Evolutionary conservation across 305 asterid genomes (phyloP).

Genomic region (Caryopteris hybrid): DNA sequence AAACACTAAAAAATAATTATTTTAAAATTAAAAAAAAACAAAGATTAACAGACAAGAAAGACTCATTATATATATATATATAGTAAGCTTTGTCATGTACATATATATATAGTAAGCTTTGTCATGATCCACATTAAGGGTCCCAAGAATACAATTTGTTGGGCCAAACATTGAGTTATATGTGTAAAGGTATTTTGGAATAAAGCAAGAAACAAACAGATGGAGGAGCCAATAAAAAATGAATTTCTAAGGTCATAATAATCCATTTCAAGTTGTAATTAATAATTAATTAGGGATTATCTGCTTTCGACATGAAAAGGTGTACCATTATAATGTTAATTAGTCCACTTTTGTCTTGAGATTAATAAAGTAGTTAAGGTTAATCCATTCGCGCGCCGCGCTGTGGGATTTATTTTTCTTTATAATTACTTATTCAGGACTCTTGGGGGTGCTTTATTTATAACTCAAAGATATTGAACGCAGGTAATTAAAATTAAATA

Average conservation of each 20-base stretch:
- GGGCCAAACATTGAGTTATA: background rate
- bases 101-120: too few species aligned
- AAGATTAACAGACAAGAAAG: too few species aligned
- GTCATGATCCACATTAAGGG: too few species aligned
- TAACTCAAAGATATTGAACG: background rate
- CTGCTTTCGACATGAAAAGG: conserved; percentile 20
- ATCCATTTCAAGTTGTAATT: background rate
- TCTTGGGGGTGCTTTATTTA: background rate
- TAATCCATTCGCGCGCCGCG: background rate
- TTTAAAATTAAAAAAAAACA: too few species aligned
- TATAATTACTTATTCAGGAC: too few species aligned
- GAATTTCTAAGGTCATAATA: background rate
- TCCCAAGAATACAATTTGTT: too few species aligned
- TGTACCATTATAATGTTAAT: conserved; percentile 11
- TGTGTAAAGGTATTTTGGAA: background rate
- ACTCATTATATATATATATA: too few species aligned
- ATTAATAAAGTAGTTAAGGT: background rate
- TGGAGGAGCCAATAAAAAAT: background rate
- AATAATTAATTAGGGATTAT: background rate
- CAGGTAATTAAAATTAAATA: too few species aligned
- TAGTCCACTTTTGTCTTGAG: conserved; percentile 4
- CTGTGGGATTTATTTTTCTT: background rate
- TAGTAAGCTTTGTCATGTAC: too few species aligned
- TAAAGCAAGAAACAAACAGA: background rate
- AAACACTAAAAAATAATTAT: too few species aligned